Conservation (phyloP, 2,329 filamentous ascomycete genomes). For the Ascochyta fabae region DNA sequence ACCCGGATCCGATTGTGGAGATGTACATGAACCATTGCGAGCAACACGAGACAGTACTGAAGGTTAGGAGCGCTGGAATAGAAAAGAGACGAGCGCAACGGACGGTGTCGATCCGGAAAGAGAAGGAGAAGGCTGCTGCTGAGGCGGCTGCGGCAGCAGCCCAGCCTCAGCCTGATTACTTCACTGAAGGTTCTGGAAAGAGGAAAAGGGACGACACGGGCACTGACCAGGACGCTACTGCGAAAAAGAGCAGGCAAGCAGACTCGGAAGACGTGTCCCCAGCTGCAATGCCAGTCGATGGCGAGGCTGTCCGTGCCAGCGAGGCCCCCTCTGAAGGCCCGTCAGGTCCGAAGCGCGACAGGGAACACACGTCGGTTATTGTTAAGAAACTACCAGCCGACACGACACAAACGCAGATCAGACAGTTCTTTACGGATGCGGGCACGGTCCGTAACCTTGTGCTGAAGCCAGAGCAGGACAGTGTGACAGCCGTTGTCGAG, state of each 20-base stretch:
- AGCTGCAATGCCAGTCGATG: conserved; percentile 23
- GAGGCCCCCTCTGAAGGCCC: conserved; percentile 47
- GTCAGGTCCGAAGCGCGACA: conserved; percentile 72
- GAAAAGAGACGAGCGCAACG: conserved; percentile 68
- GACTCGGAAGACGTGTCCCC: conserved; percentile 37
- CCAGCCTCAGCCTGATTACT: conserved; percentile 24
- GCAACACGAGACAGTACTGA: conserved; percentile 82
- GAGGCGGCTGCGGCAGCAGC: conserved; percentile 55
- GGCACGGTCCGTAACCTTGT: conserved; percentile 82
- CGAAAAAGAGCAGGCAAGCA: conserved; percentile 69
- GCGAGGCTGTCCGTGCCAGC: conserved; percentile 27
- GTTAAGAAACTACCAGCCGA: conserved; percentile 77
- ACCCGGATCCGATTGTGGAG: conserved; percentile 77
- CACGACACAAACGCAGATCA: conserved; percentile 73
- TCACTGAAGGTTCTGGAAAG: conserved; percentile 64
- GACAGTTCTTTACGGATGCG: conserved; percentile 91
- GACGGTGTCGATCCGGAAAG: conserved; percentile 62
- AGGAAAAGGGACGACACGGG: conserved; percentile 69
- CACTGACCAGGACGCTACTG: conserved; percentile 59
- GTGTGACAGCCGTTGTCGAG: conserved; percentile 79
- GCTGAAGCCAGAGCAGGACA: conserved; percentile 67
- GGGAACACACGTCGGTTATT: conserved; percentile 86
- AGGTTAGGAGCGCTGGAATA: conserved; percentile 75
- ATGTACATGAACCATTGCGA: conserved; percentile 82
- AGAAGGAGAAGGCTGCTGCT: conserved; percentile 64